Conservation (phyloP, 495 filamentous ascomycete genomes). For the Penicillium simplicissimum region DNA sequence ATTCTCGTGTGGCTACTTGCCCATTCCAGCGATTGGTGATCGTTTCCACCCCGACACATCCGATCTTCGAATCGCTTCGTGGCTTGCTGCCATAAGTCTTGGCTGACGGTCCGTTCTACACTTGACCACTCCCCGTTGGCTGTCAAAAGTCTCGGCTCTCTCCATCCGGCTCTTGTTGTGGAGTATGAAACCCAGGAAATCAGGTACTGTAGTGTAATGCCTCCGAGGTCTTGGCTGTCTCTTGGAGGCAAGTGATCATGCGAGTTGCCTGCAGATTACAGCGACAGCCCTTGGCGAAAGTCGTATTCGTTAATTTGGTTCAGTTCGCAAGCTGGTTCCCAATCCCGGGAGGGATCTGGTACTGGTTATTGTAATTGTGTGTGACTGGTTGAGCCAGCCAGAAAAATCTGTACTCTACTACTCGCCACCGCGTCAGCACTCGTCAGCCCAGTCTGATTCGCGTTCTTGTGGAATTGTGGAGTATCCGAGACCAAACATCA, state of each 20-base stretch:
- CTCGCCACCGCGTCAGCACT: neutral
- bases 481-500: neutral
- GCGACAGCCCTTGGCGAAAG: neutral
- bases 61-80: conserved; percentile 2
- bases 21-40: conserved; percentile 11
- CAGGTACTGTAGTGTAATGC: conserved; percentile 11
- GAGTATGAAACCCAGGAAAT: conserved; percentile 27
- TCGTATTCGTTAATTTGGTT: conserved; percentile 7
- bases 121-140: conserved; percentile 15
- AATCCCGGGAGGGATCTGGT: neutral
- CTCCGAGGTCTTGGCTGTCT: neutral
- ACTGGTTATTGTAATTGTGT: neutral
- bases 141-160: conserved; percentile 24
- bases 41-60: conserved; percentile 3
- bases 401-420: neutral
- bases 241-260: neutral
- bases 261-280: neutral
- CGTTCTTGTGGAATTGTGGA: neutral
- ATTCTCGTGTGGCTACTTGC: conserved; percentile 22
- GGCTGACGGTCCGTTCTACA: neutral
- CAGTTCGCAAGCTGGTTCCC: neutral
- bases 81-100: conserved; percentile 2
- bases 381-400: neutral
- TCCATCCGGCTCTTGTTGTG: conserved; percentile 2
- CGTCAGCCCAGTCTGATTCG: neutral